Evolutionary conservation across 2,329 filamentous ascomycete species (phyloP), one percentile per base, ranked within the genome.

Genomic region (Thielaviopsis musarum): DNA sequence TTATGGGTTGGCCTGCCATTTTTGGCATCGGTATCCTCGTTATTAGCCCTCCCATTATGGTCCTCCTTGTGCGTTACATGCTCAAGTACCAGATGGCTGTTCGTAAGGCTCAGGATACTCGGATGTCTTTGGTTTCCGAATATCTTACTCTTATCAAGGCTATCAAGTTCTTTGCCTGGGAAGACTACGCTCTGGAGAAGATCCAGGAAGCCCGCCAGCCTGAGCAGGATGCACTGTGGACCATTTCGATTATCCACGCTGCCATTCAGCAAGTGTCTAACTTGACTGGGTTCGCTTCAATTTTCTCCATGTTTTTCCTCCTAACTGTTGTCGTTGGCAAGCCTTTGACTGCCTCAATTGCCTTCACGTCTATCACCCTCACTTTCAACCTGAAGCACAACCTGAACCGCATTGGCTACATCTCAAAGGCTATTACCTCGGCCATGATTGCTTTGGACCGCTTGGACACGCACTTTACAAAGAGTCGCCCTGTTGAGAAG

Each of bases 101-200:
- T 54, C 77, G 78, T 62, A 73, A 74, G 59, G 75, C 78, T 22
- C 79, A 81, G 54, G 79, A 82, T 65, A 71, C 73, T 17, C 75
- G 80, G 26, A 77, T 82, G 58, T 80, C 78, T 1, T 72, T 78
- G 21, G 75, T 82, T 19, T 77, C 78, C 0, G 79, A 82, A 64
- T 82, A 81, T 63, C 71, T 82, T 26, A 69, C 73, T 26, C 80
- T 79, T 7, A 81, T 82, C 59, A 74, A 76, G 12, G 77, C 77
- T 17, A 75, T 82, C 67, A 82, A 82, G 65, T 82, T 81, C 64
- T 81, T 82, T 66, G 77, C 77, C 1, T 82, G 79, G 80, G 79
- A 82, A 65, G 71, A 74, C 19, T 72, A 76, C 34, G 74, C 79
- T 62, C 72, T 74, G 12, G 69, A 74, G n/a, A 75, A 73, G 56